Conservation (phyloP, 1,284 basidiomycete genomes). For the Lentinula novae-zelandiae region DNA sequence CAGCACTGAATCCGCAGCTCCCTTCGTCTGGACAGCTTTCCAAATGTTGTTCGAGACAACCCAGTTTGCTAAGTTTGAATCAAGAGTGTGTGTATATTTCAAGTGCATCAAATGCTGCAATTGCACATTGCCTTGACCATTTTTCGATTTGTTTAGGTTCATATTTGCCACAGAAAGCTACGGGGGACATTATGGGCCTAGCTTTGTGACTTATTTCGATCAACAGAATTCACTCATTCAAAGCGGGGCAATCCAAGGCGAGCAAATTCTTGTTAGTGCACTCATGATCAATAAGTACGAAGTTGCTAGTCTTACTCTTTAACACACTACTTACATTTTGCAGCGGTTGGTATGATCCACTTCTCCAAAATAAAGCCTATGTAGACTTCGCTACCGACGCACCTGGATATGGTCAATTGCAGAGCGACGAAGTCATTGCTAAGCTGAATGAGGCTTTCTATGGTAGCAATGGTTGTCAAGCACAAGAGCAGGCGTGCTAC, state of each 20-base stretch:
- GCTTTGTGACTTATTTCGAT: constrained; percentile 63
- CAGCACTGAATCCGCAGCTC: constrained; percentile 37
- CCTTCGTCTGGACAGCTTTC: constrained; percentile 58
- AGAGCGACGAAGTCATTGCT: constrained; percentile 40
- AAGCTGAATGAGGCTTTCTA: constrained; percentile 48
- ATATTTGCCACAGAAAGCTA: constrained; percentile 66
- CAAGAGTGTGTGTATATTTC: constrained; percentile 42
- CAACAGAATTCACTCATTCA: constrained; percentile 58
- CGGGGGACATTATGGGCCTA: constrained; percentile 66
- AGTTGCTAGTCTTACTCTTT: constrained; percentile 21
- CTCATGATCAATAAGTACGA: constrained; percentile 50
- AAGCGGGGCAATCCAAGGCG: constrained; percentile 41
- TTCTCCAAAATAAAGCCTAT: constrained; percentile 59
- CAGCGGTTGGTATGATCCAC: constrained; percentile 66
- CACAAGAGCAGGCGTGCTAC: constrained; percentile 51
- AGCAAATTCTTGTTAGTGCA: constrained; percentile 39
- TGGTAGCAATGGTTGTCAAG: constrained; percentile 43
- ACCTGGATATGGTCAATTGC: constrained; percentile 62
- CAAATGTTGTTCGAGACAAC: constrained; percentile 65
- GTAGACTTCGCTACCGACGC: constrained; percentile 57
- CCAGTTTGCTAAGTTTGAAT: constrained; percentile 54
- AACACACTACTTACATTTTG: background rate
- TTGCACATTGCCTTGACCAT: too few species aligned
- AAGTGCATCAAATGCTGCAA: background rate
- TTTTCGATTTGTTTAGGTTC: constrained; percentile 35